A percentile compares a stretch with the other conserved stretches of the same genome.
These are phyloP conservation scores for Exophiala xenobiotica DNA, from an alignment of 2,329 filamentous ascomycete genomes.

Conservation along the genomic window DNA sequence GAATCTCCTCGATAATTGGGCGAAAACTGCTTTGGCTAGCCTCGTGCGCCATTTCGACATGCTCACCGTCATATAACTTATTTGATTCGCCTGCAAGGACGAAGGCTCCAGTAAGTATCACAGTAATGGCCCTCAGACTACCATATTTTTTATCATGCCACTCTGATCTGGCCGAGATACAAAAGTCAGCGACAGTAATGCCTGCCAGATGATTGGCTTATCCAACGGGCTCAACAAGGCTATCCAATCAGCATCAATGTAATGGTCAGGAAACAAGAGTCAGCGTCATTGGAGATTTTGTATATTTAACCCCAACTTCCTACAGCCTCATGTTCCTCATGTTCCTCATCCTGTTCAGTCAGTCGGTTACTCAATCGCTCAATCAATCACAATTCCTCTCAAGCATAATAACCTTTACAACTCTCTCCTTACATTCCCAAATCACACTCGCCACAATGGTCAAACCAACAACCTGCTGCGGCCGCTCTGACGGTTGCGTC, in stretches of 20 bases:
- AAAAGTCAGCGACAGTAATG: neutral
- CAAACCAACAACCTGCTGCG: slow-evolving; percentile 59
- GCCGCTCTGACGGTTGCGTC: slow-evolving; percentile 57
- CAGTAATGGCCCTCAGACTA: too few species aligned
- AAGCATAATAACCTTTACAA: neutral
- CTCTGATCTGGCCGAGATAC: neutral
- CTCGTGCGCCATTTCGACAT: too few species aligned
- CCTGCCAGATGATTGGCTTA: neutral
- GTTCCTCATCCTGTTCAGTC: too few species aligned
- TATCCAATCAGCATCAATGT: slow-evolving; percentile 1
- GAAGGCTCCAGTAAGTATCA: too few species aligned
- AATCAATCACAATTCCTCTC: too few species aligned
- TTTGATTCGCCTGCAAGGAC: too few species aligned
- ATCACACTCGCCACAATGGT: slow-evolving; percentile 39
- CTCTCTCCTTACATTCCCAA: neutral
- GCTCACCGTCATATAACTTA: too few species aligned
- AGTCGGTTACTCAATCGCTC: too few species aligned
- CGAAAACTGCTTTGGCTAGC: too few species aligned
- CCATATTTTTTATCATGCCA: neutral
- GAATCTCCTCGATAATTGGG: too few species aligned
- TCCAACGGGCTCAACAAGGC: neutral
- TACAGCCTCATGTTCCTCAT: too few species aligned
- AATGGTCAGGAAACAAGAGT: slow-evolving; percentile 6
- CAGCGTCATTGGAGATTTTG: neutral
- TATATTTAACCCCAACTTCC: neutral